Evolutionary conservation across 108 stramenopile genomes (phyloP), one percentile per base, ranked within the genome.

Genomic region (Cyclotella atomus): DNA sequence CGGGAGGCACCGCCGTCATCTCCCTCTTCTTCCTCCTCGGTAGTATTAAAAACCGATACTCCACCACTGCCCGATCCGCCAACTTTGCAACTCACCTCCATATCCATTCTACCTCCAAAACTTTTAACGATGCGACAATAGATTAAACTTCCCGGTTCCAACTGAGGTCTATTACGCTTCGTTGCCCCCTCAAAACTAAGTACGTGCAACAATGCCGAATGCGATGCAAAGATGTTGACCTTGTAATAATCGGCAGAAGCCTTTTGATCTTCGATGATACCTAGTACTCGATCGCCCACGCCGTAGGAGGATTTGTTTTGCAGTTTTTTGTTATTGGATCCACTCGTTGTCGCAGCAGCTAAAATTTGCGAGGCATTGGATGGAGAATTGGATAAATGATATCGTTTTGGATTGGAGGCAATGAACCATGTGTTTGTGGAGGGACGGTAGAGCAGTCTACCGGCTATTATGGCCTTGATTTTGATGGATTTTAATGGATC

Each of bases 181-280:
- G 87, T 90, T 36, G 93, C 90, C 19, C 93, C 93, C 65, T 91
- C 91, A 76, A 94, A 94, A 50, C 63, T 77, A 19, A 91, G 55
- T 38, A 78, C 85, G 55, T 67, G 79, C 25, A 94, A 59, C 33
- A 91, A 19, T 14, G 90, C 90, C 20, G 80, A 59, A 66, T 90
- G 89, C 12, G 89, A 81, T 15, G 84, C 87, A n/a, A 87, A 88
- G n/a, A 94, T 86, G 34, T 90, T 77, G 55, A 94, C 83, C 10
- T 91, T 77, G 69, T 90, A 89, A 27, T 87, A 78, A 63, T 94
- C 93, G 20, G 87, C 87, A n/a, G 88, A 87, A 8, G 71, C 70
- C 41, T 84, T 79, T 43, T 89, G 85, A 69, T 94, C 93, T 82
- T 91, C 86, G 19, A 94, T 88, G 20, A 94, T 88, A 2, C 89